Conservation (phyloP, 2,329 filamentous ascomycete species). For the Botrytis aclada region DNA sequence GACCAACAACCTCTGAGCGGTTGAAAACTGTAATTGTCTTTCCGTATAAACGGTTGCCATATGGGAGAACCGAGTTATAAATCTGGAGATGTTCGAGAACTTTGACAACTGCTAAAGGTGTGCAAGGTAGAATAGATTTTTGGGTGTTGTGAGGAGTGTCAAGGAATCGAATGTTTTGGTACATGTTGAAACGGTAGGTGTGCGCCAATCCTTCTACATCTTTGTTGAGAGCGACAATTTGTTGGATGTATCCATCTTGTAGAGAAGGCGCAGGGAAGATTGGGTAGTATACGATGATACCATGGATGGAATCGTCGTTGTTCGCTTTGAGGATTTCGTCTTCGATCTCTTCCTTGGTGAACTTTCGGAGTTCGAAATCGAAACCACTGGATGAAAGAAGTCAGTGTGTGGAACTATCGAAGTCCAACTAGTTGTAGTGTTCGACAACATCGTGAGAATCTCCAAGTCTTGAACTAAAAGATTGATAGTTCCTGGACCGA, state of each 20-base stretch:
- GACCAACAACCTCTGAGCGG: slow-evolving; percentile 89
- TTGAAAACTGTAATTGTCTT: slow-evolving; percentile 97
- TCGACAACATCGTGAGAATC: neutral
- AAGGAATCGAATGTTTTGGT: slow-evolving; percentile 94
- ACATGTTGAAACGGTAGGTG: slow-evolving; percentile 98
- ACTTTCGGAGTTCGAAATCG: slow-evolving; percentile 77
- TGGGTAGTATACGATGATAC: slow-evolving; percentile 96
- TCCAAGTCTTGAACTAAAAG: neutral
- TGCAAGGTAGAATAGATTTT: slow-evolving; percentile 94
- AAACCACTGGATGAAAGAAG: slow-evolving; percentile 64
- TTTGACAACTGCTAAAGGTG: slow-evolving; percentile 92
- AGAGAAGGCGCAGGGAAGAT: slow-evolving; percentile 78
- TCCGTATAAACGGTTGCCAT: slow-evolving; percentile 89
- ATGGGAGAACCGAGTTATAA: slow-evolving; percentile 91
- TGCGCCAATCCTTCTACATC: slow-evolving; percentile 95
- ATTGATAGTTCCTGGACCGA: neutral
- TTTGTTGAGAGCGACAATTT: slow-evolving; percentile 84
- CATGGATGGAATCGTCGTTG: slow-evolving; percentile 71
- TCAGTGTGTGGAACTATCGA: slow-evolving; percentile 6
- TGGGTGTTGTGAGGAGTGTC: slow-evolving; percentile 72
- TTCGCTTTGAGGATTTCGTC: slow-evolving; percentile 86
- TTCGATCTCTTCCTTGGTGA: slow-evolving; percentile 86
- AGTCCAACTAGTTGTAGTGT: neutral
- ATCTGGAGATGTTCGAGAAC: slow-evolving; percentile 93
- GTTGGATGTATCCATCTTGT: slow-evolving; percentile 93